A percentile compares a stretch with the other conserved stretches of the same genome.
These are phyloP conservation scores for Pythium scleroteichum DNA, from an alignment of 352 stramenopile species.

Conservation along the genomic window DNA sequence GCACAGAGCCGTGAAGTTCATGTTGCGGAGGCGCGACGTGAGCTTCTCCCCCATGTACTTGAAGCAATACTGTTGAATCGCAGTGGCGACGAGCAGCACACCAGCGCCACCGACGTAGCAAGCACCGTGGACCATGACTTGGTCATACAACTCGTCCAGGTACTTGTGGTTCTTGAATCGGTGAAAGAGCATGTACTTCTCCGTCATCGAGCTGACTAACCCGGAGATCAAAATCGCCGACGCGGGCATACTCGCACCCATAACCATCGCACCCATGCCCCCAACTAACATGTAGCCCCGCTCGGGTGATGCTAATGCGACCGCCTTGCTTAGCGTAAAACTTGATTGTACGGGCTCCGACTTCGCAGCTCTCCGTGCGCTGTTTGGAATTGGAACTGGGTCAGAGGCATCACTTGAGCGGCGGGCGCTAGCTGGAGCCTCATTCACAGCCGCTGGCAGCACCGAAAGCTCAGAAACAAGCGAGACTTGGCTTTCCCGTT, in stretches of 20 bases:
- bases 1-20: constrained; percentile 51
- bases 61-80: constrained; percentile 46
- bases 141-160: constrained; percentile 36
- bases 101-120: constrained; percentile 42
- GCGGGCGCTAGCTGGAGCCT: constrained; percentile 1
- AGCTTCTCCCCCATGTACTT: constrained; percentile 54
- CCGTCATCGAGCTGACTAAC: constrained; percentile 32
- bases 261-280: constrained; percentile 31
- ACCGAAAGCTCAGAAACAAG: not conserved
- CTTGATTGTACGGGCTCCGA: not conserved
- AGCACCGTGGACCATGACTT: constrained; percentile 35
- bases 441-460: not conserved
- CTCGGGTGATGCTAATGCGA: constrained; percentile 31
- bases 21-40: constrained; percentile 41
- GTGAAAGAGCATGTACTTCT: constrained; percentile 34
- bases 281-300: constrained; percentile 37
- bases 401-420: constrained; percentile 13
- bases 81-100: constrained; percentile 29
- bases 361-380: not conserved
- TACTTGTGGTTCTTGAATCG: constrained; percentile 19
- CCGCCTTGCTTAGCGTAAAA: constrained; percentile 25
- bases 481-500: constrained; percentile 4
- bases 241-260: constrained; percentile 37
- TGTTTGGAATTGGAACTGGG: not conserved
- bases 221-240: constrained; percentile 28